Evolutionary conservation across 768 basidiomycete species (phyloP).

Genomic region (Tricholoma furcatifolium): DNA sequence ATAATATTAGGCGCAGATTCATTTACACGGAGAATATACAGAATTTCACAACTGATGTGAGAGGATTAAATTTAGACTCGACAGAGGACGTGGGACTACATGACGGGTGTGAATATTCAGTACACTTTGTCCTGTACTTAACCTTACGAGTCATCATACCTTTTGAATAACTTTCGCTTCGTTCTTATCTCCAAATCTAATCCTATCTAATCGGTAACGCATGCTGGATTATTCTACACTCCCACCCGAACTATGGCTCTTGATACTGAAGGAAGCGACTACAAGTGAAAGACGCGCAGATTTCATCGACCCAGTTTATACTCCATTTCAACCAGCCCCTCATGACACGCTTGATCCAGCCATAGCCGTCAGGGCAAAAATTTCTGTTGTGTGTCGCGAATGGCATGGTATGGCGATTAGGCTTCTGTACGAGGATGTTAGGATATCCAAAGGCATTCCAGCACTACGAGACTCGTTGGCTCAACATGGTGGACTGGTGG

Average conservation of each 20-base stretch:
- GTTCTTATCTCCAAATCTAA: no score
- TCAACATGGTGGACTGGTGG: conserved; percentile 23
- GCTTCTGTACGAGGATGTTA: conserved; percentile 55
- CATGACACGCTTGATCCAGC: conserved; percentile 26
- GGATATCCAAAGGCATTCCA: conserved; percentile 31
- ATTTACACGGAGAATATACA: no score
- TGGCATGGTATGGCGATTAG: conserved; percentile 48
- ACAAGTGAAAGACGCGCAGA: conserved; percentile 24
- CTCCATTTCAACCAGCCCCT: conserved; percentile 45
- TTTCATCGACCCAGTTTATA: conserved; percentile 30
- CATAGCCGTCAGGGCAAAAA: conserved; percentile 34
- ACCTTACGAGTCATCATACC: no score
- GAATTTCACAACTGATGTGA: no score
- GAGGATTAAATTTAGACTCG: no score
- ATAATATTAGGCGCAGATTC: no score
- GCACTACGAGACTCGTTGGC: conserved; percentile 32
- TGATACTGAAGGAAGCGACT: conserved; percentile 47
- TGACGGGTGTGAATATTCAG: no score
- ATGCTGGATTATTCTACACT: conserved; percentile 26
- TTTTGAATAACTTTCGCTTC: no score
- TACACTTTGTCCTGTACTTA: no score
- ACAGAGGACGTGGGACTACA: no score
- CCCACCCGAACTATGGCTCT: conserved; percentile 56
- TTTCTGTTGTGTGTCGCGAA: conserved; percentile 55
- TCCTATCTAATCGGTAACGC: background rate